A percentile compares a stretch with the other conserved stretches of the same genome.
phyloP scores from a whole-genome alignment of 139 green algal genomes.

The Chlorella vulgaris region DNA sequence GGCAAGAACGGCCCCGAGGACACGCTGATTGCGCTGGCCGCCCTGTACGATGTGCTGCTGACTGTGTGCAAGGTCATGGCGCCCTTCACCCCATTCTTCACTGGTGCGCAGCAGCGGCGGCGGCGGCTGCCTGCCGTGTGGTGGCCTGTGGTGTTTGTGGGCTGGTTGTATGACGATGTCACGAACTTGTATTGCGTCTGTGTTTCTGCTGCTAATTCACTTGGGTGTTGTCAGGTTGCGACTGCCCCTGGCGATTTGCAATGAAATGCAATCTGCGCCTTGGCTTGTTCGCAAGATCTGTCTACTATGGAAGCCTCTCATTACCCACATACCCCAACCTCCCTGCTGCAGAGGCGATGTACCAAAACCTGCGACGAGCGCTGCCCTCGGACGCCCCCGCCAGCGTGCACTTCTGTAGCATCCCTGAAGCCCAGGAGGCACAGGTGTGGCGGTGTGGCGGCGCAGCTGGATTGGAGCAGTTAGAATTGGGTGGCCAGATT shows the following conservation, averaged over 20 bases:
- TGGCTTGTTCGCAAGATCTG: too few relatives aligned
- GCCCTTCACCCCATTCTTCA: conserved; percentile 99
- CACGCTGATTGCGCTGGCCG: conserved; percentile 67
- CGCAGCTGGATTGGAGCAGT: too few relatives aligned
- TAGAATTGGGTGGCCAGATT: too few relatives aligned
- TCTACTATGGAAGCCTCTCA: too few relatives aligned
- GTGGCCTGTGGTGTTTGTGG: too few relatives aligned
- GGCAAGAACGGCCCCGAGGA: conserved; percentile 71
- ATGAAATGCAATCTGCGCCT: too few relatives aligned
- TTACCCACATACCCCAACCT: neutral
- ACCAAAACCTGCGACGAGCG: conserved; percentile 87
- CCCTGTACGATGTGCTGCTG: conserved; percentile 88
- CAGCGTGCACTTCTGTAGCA: conserved; percentile 88
- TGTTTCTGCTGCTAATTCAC: too few relatives aligned
- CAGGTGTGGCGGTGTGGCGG: conserved; percentile 15
- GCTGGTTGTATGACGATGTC: too few relatives aligned
- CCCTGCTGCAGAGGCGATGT: conserved; percentile 86
- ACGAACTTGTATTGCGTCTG: too few relatives aligned
- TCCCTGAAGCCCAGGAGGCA: conserved; percentile 60
- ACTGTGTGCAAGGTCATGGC: conserved; percentile 94
- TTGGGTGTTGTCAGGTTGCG: too few relatives aligned
- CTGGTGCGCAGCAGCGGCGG: conserved; percentile 7
- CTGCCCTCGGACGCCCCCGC: conserved; percentile 58
- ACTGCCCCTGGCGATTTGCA: too few relatives aligned
- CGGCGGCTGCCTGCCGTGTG: neutral